phyloP scores from a whole-genome alignment of 2,329 filamentous ascomycete species.

The Paraphaeosphaeria sporulosa region DNA sequence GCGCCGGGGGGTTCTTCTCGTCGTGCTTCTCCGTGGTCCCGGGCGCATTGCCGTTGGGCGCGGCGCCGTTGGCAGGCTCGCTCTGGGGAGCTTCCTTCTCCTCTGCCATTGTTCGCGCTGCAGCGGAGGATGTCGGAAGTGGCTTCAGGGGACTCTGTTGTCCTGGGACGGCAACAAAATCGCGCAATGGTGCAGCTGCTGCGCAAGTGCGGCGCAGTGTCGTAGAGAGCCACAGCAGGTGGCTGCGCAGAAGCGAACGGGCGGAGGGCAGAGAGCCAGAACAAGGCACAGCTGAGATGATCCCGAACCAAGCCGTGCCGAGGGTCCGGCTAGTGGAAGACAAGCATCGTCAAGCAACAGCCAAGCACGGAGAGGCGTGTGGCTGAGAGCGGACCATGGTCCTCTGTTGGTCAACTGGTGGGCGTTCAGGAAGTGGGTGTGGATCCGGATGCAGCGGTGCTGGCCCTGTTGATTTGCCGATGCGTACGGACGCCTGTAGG shows the following conservation, averaged over 20 bases:
- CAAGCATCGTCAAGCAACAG: slow-evolving; percentile 24
- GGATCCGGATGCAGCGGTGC: neutral
- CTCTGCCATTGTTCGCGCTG: slow-evolving; percentile 20
- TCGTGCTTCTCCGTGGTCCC: slow-evolving; percentile 24
- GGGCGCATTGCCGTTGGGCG: slow-evolving; percentile 23
- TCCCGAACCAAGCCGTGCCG: slow-evolving; percentile 8
- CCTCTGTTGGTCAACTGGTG: neutral
- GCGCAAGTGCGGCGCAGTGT: slow-evolving; percentile 8
- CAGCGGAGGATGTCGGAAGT: slow-evolving; percentile 1
- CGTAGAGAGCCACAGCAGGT: slow-evolving; percentile 2
- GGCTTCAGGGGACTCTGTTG: neutral
- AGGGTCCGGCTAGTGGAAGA: neutral
- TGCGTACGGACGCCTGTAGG: neutral
- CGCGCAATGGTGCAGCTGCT: slow-evolving; percentile 4
- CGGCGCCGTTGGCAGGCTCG: slow-evolving; percentile 6
- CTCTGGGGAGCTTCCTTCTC: slow-evolving; percentile 14
- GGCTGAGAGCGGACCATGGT: neutral
- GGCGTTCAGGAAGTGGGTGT: neutral
- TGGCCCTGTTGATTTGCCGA: neutral
- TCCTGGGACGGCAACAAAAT: neutral
- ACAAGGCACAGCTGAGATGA: slow-evolving; percentile 16
- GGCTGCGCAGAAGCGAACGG: slow-evolving; percentile 14
- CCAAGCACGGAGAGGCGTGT: slow-evolving; percentile 8
- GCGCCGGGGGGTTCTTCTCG: slow-evolving; percentile 28
- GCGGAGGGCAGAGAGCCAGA: slow-evolving; percentile 17